Percentiles rank a stretch among this genome's conserved stretches.
Evolutionary conservation across 164 flowering plant species (phyloP).

Genomic region (Platanus orientalis): DNA sequence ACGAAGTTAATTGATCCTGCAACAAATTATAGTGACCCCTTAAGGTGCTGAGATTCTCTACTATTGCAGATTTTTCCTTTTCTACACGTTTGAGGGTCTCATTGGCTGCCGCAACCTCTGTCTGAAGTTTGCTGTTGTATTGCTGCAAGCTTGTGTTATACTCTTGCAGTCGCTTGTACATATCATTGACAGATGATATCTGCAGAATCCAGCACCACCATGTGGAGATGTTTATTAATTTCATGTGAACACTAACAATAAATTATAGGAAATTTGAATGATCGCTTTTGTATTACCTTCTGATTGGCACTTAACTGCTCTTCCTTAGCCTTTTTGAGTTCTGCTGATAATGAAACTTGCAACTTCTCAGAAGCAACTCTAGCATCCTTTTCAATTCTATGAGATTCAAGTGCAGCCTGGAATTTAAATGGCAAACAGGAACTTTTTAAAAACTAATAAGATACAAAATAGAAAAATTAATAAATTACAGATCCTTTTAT

Average conservation of each 20-base stretch:
- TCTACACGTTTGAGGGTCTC: slow-evolving; percentile 65
- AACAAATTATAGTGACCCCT: slow-evolving; percentile 53
- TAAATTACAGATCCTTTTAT: background rate
- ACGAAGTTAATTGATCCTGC: slow-evolving; percentile 60
- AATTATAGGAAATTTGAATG: background rate
- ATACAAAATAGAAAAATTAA: background rate
- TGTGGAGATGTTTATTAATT: background rate
- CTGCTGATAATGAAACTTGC: slow-evolving; percentile 39
- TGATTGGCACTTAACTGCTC: slow-evolving; percentile 54
- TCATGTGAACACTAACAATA: background rate
- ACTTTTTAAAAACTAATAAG: background rate
- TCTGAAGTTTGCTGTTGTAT: slow-evolving; percentile 85
- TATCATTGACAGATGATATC: slow-evolving; percentile 60
- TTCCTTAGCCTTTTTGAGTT: slow-evolving; percentile 43
- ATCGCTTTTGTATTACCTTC: slow-evolving; percentile 35
- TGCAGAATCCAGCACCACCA: slow-evolving; percentile 22
- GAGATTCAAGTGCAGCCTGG: slow-evolving; percentile 48
- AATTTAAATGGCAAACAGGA: background rate
- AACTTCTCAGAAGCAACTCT: slow-evolving; percentile 41
- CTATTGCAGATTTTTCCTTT: slow-evolving; percentile 67
- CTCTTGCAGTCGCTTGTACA: slow-evolving; percentile 79
- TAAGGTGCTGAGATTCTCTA: slow-evolving; percentile 65
- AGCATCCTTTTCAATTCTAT: slow-evolving; percentile 49
- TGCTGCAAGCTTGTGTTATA: slow-evolving; percentile 89
- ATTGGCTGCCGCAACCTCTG: slow-evolving; percentile 60